Percentiles rank a stretch among this genome's conserved stretches.
These are phyloP conservation scores for Termitomyces sp. DNA, from an alignment of 768 basidiomycete genomes.

Conservation along the genomic window DNA sequence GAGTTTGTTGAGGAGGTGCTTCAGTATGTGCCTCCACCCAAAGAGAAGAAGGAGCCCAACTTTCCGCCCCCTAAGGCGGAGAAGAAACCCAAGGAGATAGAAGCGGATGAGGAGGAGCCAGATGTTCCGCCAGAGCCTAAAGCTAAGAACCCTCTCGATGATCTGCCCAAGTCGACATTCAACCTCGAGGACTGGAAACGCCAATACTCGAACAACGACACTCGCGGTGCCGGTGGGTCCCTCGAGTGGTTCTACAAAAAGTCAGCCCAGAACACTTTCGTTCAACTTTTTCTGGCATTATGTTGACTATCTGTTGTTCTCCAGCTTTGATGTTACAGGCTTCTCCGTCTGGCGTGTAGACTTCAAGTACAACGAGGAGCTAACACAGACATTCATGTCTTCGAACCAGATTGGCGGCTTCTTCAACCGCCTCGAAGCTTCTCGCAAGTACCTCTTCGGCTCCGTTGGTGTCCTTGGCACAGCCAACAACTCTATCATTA, in stretches of 20 bases:
- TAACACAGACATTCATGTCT: constrained; percentile 92
- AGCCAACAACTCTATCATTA: constrained; percentile 70
- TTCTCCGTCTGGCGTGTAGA: constrained; percentile 90
- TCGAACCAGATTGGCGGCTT: constrained; percentile 93
- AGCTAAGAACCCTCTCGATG: constrained; percentile 90
- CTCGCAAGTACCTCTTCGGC: constrained; percentile 94
- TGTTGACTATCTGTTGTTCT: not conserved
- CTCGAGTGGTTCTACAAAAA: constrained; percentile 97
- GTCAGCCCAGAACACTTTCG: constrained; percentile 34
- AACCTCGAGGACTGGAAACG: constrained; percentile 97
- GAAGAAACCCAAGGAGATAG: constrained; percentile 83
- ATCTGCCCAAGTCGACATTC: constrained; percentile 79
- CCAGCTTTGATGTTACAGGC: constrained; percentile 81
- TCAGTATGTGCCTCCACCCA: constrained; percentile 68
- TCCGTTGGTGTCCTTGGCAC: constrained; percentile 87
- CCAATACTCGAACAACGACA: constrained; percentile 96
- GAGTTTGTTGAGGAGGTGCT: constrained; percentile 63
- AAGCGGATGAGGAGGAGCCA: constrained; percentile 77
- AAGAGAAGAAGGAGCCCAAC: constrained; percentile 66
- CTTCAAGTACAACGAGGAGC: constrained; percentile 95
- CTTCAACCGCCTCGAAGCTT: constrained; percentile 97
- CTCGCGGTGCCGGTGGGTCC: constrained; percentile 74
- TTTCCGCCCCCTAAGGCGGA: constrained; percentile 51
- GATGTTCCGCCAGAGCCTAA: constrained; percentile 76
- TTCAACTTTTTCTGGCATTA: no score